Evolutionary conservation across 345 rosid species (phyloP).

Genomic region (Kandelia obovata): DNA sequence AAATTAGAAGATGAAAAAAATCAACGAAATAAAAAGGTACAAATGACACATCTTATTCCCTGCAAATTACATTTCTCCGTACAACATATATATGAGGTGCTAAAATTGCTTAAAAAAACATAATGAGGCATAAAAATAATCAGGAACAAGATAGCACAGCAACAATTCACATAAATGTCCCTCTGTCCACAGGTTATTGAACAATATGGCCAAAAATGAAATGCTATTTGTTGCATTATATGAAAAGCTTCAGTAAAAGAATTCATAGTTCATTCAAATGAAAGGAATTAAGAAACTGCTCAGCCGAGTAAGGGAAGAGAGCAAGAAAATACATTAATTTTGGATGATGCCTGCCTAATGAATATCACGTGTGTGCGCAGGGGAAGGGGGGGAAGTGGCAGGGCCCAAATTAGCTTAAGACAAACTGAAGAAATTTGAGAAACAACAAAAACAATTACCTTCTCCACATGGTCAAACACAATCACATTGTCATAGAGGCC

Average conservation of each 20-base stretch:
- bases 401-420: neutral
- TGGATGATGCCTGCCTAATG: neutral
- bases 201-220: neutral
- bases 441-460: conserved; percentile 41
- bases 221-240: no score
- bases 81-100: no score
- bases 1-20: conserved; percentile 1
- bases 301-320: neutral
- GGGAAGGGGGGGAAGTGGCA: neutral
- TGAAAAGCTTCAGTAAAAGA: no score
- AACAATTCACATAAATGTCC: neutral
- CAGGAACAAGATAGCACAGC: neutral
- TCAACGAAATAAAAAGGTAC: no score
- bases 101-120: no score
- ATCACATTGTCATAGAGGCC: conserved; percentile 88
- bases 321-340: neutral
- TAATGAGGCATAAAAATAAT: neutral
- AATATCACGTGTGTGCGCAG: no score
- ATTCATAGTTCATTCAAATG: no score
- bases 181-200: neutral
- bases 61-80: neutral
- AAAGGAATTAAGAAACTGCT: no score
- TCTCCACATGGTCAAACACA: conserved; percentile 87
- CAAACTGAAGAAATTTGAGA: neutral
- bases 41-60: neutral